These are phyloP conservation scores for Pythium sp. DNA, from an alignment of 352 stramenopile genomes.

Conservation along the genomic window DNA sequence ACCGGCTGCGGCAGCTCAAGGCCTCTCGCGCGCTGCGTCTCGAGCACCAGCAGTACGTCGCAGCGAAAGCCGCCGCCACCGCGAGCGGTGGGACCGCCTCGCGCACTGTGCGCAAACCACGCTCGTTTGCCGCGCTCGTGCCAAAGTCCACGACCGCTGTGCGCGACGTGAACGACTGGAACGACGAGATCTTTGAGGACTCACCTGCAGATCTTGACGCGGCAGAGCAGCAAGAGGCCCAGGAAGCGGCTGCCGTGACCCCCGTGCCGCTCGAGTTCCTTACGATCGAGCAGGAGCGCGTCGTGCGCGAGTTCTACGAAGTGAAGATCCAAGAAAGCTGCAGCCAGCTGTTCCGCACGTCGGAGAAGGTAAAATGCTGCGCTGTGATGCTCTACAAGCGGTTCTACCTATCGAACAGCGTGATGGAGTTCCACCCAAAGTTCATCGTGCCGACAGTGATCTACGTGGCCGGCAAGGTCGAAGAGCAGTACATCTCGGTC, in stretches of 20 bases:
- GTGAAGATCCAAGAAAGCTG: conserved; percentile 83
- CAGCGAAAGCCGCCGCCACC: conserved; percentile 23
- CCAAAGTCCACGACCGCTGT: conserved; percentile 58
- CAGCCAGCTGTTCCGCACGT: conserved; percentile 82
- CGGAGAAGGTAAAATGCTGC: conserved; percentile 86
- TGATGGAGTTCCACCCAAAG: conserved; percentile 89
- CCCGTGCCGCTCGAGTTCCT: conserved; percentile 56
- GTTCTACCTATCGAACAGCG: conserved; percentile 88
- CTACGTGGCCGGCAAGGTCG: conserved; percentile 87
- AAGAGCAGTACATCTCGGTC: conserved; percentile 90
- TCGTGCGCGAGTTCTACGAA: conserved; percentile 76
- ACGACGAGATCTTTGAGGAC: conserved; percentile 61
- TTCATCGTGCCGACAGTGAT: conserved; percentile 82
- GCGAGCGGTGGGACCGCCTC: conserved; percentile 13
- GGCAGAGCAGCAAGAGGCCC: conserved; percentile 48
- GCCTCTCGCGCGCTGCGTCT: conserved; percentile 52
- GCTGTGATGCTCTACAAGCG: conserved; percentile 86
- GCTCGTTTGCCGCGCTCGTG: conserved; percentile 78
- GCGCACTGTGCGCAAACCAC: conserved; percentile 48
- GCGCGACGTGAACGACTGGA: conserved; percentile 70
- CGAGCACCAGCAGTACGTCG: conserved; percentile 48
- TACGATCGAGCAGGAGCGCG: conserved; percentile 51
- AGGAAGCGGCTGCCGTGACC: conserved; percentile 27
- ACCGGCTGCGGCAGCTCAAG: conserved; percentile 66
- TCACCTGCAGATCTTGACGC: conserved; percentile 33